Evolutionary conservation across 2,329 filamentous ascomycete genomes (phyloP), one percentile per base, ranked within the genome.

Genomic region (Spiromastix sp.): DNA sequence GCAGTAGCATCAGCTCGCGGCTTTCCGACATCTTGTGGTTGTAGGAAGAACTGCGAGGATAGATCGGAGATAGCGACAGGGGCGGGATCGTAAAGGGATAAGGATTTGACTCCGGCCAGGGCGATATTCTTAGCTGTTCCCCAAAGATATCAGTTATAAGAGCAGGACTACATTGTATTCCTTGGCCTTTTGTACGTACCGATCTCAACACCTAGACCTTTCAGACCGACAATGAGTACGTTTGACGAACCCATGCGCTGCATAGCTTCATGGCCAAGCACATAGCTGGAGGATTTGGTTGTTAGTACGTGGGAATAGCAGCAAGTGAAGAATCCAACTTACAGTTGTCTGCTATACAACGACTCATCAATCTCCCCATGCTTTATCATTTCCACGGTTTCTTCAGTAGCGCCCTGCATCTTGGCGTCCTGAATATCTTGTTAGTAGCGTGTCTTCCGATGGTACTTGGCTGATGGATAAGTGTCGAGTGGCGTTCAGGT

Each of bases 211-310:
- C 91, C 91, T 26, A 98, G 74, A 34, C 91, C 91, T 60, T 91
- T 89, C 48, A 96, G 69, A 45, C 91, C 91, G 43, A 89, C 82
- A 38, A 98, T 72, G 35, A 98, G 81, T 41, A 98, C 76, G 56
- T 96, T 93, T 37, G 91, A 96, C 42, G 86, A 84, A 54, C 87
- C 77, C 91, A 98, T 98, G 54, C 91, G 86, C 72, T 93, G 96
- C 91, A 98, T 98, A 47, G 91, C 77, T 60, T 81, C 77, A 55
- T 81, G 77, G 37, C 91, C 77, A 37, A 81, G 72, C 37, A 81
- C 77, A 50, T 81, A 81, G 34, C 64, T 67, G 34, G 28, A 19
- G 9, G 11, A n/a, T n/a, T n/a, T n/a, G n/a, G 32, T 24, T 28
- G 26, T 43, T 30, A 48, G 44, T 41, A 43, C 19, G 24, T 27